Evolutionary conservation across 352 stramenopile genomes (phyloP), one percentile per base, ranked within the genome.

Genomic region (Thraustochytrium sp.): DNA sequence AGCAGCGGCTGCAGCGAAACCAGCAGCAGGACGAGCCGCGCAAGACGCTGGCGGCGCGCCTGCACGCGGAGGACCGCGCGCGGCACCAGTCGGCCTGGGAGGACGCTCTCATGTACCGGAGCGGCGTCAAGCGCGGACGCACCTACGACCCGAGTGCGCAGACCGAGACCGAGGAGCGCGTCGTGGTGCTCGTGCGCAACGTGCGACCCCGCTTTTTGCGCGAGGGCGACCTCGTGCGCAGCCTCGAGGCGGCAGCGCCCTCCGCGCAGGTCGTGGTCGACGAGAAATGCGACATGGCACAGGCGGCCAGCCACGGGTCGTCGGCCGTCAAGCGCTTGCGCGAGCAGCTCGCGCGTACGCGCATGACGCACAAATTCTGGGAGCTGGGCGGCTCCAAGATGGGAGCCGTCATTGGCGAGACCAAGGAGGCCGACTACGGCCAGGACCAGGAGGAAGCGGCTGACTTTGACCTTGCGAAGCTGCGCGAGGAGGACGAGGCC

Each of bases 351-450:
- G 90, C 95, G 49, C 87, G 90, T 76, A 88, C 91, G 63, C 97
- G 97, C 76, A 98, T 99, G 94, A 90, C 95, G 54, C 94, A 99
- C 89, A 91, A 96, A 29, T 99, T 99, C 88, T 99, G 97, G 97
- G 96, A 99, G 85, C 84, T 99, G 8, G 96, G 96, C 5, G 96
- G 96, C 2, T 98, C 92, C 34, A 91, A 94, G 42, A 99, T 99
- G 96, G 96, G 96, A 29, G 89, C 99, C 62, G 93, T 93, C 0
- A 98, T 99, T 62, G 95, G 96, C 16, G 88, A 98, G 0, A 89
- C 87, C 56, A 86, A 82, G 8, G 75, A 44, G 64, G 85, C 2
- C 77, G 61, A 87, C 54, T 84, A 63, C 29, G 49, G 59, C 74
- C 46, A 84, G 46, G 37, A 18, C n/a, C 51, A 84, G 38, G 59